A percentile compares a stretch with the other conserved stretches of the same genome.
phyloP scores from a whole-genome alignment of 345 rosid species.

The Kernera saxatilis region DNA sequence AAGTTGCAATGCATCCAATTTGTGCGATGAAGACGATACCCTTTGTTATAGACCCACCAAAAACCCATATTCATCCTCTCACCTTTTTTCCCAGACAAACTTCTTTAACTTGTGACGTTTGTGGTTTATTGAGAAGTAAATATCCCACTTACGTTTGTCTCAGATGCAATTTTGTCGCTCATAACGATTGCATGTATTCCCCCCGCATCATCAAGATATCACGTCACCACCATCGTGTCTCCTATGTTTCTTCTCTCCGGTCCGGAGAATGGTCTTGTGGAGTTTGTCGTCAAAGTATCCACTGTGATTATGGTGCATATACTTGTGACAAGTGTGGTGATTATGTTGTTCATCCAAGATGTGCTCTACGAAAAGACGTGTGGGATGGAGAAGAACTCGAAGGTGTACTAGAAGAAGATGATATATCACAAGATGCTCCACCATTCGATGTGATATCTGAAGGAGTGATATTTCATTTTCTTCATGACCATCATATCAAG shows the following conservation, averaged over 20 bases:
- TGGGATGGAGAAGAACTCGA: slow-evolving; percentile 8
- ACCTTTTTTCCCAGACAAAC: background rate
- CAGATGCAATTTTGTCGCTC: background rate
- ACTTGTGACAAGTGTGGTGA: background rate
- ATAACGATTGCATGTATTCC: background rate
- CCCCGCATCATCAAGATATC: slow-evolving; percentile 2
- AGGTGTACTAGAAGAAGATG: background rate
- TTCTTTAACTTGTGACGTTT: background rate
- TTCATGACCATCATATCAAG: background rate
- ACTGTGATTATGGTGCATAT: background rate
- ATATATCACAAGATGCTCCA: background rate
- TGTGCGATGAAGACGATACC: background rate
- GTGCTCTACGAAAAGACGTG: background rate
- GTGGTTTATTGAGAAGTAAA: background rate
- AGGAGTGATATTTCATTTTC: background rate
- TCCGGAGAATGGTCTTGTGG: background rate
- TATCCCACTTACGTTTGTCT: background rate
- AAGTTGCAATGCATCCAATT: background rate
- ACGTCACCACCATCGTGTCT: background rate
- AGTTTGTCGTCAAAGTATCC: background rate
- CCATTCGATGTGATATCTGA: background rate
- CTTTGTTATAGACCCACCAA: background rate
- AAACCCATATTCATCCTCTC: background rate
- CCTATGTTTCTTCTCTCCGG: background rate
- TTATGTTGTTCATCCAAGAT: slow-evolving; percentile 9